phyloP scores from a whole-genome alignment of 768 basidiomycete species.

The Phaffia tasmanica region DNA sequence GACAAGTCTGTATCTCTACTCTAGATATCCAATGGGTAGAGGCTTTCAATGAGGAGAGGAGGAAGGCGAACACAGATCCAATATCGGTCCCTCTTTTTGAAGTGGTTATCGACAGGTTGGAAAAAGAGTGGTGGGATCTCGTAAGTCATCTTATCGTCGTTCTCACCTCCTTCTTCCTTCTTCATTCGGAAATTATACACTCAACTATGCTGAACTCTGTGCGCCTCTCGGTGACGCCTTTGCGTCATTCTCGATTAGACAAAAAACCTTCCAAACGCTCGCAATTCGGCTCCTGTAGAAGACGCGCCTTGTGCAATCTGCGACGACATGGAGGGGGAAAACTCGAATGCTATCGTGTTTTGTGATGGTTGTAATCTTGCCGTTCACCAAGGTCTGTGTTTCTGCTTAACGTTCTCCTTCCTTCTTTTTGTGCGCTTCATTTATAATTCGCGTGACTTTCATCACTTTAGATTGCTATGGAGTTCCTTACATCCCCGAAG shows the following conservation, averaged over 20 bases:
- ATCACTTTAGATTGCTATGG: conserved; percentile 79
- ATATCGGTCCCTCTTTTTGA: conserved; percentile 83
- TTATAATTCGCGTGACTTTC: not conserved
- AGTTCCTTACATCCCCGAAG: conserved; percentile 97
- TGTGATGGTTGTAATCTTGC: conserved; percentile 98
- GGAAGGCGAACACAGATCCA: conserved; percentile 57
- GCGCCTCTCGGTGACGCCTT: not conserved
- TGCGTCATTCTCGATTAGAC: conserved; percentile 46
- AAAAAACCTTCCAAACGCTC: conserved; percentile 82
- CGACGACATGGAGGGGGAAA: conserved; percentile 96
- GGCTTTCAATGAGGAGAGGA: conserved; percentile 62
- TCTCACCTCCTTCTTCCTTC: not conserved
- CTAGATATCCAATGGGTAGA: conserved; percentile 93
- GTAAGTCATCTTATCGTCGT: conserved; percentile 40
- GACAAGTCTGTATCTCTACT: not conserved
- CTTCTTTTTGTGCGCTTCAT: not conserved
- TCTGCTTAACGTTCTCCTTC: not conserved
- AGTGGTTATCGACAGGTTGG: conserved; percentile 90
- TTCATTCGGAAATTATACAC: not conserved
- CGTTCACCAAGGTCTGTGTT: conserved; percentile 81
- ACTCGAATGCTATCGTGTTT: conserved; percentile 97
- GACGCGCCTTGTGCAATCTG: conserved; percentile 95
- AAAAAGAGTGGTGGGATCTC: conserved; percentile 98
- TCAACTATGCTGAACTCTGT: conserved; percentile 2
- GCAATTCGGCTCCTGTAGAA: conserved; percentile 77